Base-by-base conservation (phyloP, 768 basidiomycete species). In the Xerocomellus intermedius region DNA sequence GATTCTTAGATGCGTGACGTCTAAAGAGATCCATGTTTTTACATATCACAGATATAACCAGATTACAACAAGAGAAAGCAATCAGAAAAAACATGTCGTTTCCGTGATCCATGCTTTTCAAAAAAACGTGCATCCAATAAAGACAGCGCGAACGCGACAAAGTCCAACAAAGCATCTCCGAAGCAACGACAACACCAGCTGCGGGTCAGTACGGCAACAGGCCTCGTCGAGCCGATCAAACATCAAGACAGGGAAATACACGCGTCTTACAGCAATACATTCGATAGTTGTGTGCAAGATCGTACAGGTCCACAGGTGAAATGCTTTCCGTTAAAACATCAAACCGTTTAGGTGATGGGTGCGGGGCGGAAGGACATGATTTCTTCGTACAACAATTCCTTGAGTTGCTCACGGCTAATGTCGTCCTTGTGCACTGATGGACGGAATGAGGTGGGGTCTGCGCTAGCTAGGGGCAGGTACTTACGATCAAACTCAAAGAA, bases 401-500 rank as follows among this genome's bases (percentile, higher is more conserved):
- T 98, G 60, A 99, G 81, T 72, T 97, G 93, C 69, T 98, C 96
- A 28, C 93, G 83, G 67, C 87, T 91, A 76, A 97, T 94, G 59
- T 93, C 91, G 62, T 97, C 95, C 78, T 98, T 96, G 78, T 94
- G 89, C 60, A 93, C 90, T 91, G 28, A 24, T 4, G 14, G 9
- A 44, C 33, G 39, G 42, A 50, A 47, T 58, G 30, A 52, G 13
- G 28, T 37, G 26, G 4, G 14, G 42, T 14, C 4, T 36, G 13
- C 21, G 21, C 8, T 10, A 8, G 17, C 8, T 30, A 42, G 48
- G n/a, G 14, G 6, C 0, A 16, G 16, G 50, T 5, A 81, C 89
- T 74, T 60, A 91, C 89, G 74, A 71, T 99, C 97, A 69, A 98
- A 98, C 67, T 96, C 94, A 72, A 99, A 99, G 79, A 98, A 99